phyloP scores from a whole-genome alignment of 371 early-diverging fungal genomes.

The Mucor velutinosus region DNA sequence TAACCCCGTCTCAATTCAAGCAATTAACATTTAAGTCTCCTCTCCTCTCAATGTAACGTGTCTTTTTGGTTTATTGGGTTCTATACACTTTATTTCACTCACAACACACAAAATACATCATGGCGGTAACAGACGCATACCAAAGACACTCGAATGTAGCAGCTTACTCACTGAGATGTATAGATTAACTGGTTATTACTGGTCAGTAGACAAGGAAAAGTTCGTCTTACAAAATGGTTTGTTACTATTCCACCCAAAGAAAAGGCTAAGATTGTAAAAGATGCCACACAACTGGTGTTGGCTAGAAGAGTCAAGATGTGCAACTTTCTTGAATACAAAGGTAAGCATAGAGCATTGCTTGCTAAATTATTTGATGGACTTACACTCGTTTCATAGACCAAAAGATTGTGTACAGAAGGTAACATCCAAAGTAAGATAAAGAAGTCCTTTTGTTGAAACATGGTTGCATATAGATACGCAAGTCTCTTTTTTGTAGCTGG shows the following conservation, averaged over 20 bases:
- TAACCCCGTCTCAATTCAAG: neutral
- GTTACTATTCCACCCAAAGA: slow-evolving; percentile 88
- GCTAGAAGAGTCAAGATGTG: slow-evolving; percentile 93
- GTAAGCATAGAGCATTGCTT: slow-evolving; percentile 35
- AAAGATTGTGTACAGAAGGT: slow-evolving; percentile 88
- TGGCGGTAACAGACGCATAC: neutral
- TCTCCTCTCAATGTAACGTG: neutral
- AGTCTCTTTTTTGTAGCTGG: slow-evolving; percentile 96
- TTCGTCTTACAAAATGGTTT: slow-evolving; percentile 97
- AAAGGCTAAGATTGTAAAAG: slow-evolving; percentile 93
- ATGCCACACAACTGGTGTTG: slow-evolving; percentile 90
- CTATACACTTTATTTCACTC: neutral
- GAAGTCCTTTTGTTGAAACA: neutral
- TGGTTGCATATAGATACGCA: slow-evolving; percentile 78
- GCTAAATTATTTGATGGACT: neutral
- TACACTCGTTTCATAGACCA: slow-evolving; percentile 59
- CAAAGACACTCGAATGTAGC: neutral
- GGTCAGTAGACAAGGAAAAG: slow-evolving; percentile 82
- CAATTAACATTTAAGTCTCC: neutral
- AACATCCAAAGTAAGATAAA: neutral
- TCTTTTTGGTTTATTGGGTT: neutral
- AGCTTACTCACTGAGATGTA: neutral
- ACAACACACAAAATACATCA: neutral
- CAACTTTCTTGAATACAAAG: slow-evolving; percentile 97
- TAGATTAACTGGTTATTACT: slow-evolving; percentile 75